Base-by-base conservation (phyloP, 352 stramenopile genomes). In the Pythium diclinum region DNA sequence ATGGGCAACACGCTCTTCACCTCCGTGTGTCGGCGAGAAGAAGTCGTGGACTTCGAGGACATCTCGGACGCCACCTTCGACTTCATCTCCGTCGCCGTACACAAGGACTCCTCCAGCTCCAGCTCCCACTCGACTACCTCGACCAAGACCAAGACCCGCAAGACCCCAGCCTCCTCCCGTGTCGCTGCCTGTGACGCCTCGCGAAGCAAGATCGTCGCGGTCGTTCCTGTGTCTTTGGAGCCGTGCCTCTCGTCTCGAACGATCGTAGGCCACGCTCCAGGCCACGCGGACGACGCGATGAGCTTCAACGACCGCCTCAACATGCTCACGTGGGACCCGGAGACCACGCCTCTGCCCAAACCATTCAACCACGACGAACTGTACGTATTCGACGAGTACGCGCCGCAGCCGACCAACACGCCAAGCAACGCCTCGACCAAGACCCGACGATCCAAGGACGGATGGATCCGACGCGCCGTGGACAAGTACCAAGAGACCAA, bases 231-330 rank as follows among this genome's bases (percentile, higher is more conserved):
- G 1, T n/a, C 53, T 30, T 55, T 73, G n/a, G 61, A 68, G 25
- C 57, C 67, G 6, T 60, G 34, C 51, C 58, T 61, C 56, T 56
- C 63, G 47, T 57, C 62, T 33, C 53, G 56, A 40, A 54, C 60
- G 25, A 67, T 67, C 14, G 56, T 52, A 48, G 48, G 59, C 61
- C 54, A 36, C 46, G 58, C 59, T 14, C 25, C 56, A 16, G 34
- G 25, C 34, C 30, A 57, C 10, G 55, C 63, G 9, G 34, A 58
- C 33, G 11, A 21, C 13, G 34, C 13, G 3, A 48, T 77, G 60
- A 77, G 67, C 67, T 77, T 75, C 67, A 77, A 77, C 52, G 71
- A 77, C 49, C 71, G 68, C 23, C 61, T 77, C 21, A 74, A 77
- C 55, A 64, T 74, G 60, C 62, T 77, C 49, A 75, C 57, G 46